phyloP scores from a whole-genome alignment of 331 rosid species.

The Acacia pycnantha region DNA sequence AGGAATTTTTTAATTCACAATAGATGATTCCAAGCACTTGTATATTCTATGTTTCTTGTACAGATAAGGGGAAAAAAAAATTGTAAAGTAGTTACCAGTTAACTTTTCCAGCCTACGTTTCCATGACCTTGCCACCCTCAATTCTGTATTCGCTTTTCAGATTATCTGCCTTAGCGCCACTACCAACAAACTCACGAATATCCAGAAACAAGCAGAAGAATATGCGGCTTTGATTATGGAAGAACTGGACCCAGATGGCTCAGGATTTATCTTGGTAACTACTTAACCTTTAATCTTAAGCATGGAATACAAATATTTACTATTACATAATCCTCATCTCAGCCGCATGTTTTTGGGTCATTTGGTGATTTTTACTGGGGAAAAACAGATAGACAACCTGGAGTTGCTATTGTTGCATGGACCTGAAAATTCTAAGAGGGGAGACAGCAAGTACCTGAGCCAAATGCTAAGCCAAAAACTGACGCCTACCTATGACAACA shows the following conservation, averaged over 20 bases:
- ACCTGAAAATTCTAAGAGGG: constrained; percentile 39
- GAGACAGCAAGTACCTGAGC: constrained; percentile 47
- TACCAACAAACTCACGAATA: constrained; percentile 68
- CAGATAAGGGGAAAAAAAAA: neutral
- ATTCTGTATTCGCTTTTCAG: constrained; percentile 36
- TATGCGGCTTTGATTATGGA: constrained; percentile 89
- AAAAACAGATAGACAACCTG: constrained; percentile 49
- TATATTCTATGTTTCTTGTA: neutral
- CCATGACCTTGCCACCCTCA: neutral
- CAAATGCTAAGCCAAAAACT: constrained; percentile 60
- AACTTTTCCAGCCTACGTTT: neutral
- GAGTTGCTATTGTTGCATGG: constrained; percentile 57
- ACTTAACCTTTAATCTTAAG: neutral
- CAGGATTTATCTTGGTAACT: constrained; percentile 68
- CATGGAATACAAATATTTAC: neutral
- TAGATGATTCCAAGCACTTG: neutral
- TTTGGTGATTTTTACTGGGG: constrained; percentile 2
- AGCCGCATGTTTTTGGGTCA: neutral
- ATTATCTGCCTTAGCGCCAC: constrained; percentile 73
- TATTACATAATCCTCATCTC: constrained; percentile 12
- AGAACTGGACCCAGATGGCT: constrained; percentile 71
- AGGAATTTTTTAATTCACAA: neutral
- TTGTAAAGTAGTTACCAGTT: neutral
- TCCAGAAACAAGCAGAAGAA: constrained; percentile 69
- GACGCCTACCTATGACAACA: constrained; percentile 38